Evolutionary conservation across 2,329 filamentous ascomycete genomes (phyloP), one percentile per base, ranked within the genome.

Genomic region (Talaromyces sp.): DNA sequence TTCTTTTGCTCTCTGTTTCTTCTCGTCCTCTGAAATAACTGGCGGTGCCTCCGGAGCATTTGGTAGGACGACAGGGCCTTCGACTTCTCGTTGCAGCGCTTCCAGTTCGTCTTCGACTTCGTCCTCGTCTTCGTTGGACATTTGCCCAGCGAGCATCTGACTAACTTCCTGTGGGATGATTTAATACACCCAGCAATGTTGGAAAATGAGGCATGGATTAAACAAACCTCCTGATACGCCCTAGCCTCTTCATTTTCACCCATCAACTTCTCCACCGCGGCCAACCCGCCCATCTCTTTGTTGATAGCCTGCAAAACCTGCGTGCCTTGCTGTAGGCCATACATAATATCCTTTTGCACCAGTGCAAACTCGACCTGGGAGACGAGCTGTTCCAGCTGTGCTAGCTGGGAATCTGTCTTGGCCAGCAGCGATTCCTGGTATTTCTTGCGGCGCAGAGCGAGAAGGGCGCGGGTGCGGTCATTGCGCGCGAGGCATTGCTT

Each of bases 81-180:
- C 66, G 33, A 87, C 74, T 70, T 93, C 87, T 47, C 81, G 82
- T 75, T 93, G 90, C 66, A 99, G 82, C 1, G 88, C 89, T 60
- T 90, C 91, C 58, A 99, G 81, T 78, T 99, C 95, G 71, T 97
- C 93, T 74, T 99, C 95, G 36, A 99, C 95, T 71, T 97, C 95
- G 72, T 98, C 94, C 76, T 99, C 95, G 76, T 99, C 95, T 70
- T 96, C 90, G 71, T 92, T 95, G 14, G 92, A 91, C 80, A 99
- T 93, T 68, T 89, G 87, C 12, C 90, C 90, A 36, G 89, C 90
- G 2, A 99, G 85, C 85, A 97, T 90, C 56, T 96, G 91, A 77
- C 89, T 95, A 68, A 99, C 85, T 81, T 99, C 94, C 90, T 96
- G 70, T 66, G 67, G 2, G 33, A 30, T 34, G 44, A 28, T 8